Conservation (phyloP, 148 eudicot species). For the Salicornia ramosissima region DNA sequence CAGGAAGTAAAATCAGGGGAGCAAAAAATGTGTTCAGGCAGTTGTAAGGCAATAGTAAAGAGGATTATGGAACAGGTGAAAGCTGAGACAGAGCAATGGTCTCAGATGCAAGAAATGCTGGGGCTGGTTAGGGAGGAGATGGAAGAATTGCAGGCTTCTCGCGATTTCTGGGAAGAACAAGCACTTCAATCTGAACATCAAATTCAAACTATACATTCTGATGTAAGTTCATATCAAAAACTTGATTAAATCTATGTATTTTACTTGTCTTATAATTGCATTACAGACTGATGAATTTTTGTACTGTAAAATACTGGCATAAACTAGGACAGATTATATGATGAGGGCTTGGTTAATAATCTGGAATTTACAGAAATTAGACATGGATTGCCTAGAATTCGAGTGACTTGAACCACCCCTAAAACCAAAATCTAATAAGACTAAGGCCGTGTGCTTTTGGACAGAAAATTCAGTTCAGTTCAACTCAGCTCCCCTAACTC, state of each 20-base stretch:
- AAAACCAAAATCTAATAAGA: too few species aligned
- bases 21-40: constrained; percentile 48
- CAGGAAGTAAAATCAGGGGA: constrained; percentile 48
- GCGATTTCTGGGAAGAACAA: constrained; percentile 75
- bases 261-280: neutral
- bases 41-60: constrained; percentile 67
- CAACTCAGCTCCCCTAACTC: too few species aligned
- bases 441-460: too few species aligned
- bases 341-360: too few species aligned
- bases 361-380: too few species aligned
- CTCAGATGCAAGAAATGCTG: constrained; percentile 95
- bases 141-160: constrained; percentile 81
- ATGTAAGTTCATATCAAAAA: constrained; percentile 49
- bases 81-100: constrained; percentile 93
- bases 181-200: constrained; percentile 53
- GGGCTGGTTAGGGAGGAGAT: constrained; percentile 70
- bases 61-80: constrained; percentile 88
- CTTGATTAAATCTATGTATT: neutral
- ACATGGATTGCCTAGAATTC: too few species aligned
- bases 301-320: too few species aligned
- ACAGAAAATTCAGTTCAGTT: too few species aligned
- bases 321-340: too few species aligned
- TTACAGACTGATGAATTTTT: neutral
- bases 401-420: too few species aligned
- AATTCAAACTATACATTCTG: constrained; percentile 41